These are phyloP conservation scores for Candida pseudoglaebosa DNA, from an alignment of 805 yeast species.

Conservation along the genomic window DNA sequence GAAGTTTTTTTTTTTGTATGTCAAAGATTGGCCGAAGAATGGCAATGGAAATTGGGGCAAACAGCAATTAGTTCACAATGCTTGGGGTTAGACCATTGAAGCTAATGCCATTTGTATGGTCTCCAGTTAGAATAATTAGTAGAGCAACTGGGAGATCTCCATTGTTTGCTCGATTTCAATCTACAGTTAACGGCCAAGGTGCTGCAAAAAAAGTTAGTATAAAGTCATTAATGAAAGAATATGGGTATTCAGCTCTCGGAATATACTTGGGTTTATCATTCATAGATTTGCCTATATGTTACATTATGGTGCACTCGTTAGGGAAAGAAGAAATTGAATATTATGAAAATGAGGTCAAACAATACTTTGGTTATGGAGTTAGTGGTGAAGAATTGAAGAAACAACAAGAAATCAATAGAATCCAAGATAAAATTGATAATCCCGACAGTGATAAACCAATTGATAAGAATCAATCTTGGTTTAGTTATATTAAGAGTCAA, in stretches of 20 bases:
- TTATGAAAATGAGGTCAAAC: slow-evolving; percentile 58
- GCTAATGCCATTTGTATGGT: slow-evolving; percentile 3
- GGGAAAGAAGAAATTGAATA: slow-evolving; percentile 80
- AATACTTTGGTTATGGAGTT: slow-evolving; percentile 59
- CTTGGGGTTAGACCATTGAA: slow-evolving; percentile 5
- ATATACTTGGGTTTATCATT: slow-evolving; percentile 71
- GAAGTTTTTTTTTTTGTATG: background rate
- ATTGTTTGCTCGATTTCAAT: slow-evolving; percentile 15
- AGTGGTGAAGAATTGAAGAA: slow-evolving; percentile 38
- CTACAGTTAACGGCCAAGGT: slow-evolving; percentile 11
- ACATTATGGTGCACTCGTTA: slow-evolving; percentile 72
- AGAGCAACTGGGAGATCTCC: slow-evolving; percentile 3
- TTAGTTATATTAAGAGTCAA: slow-evolving; percentile 23
- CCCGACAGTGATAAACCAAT: slow-evolving; percentile 16
- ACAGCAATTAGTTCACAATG: slow-evolving; percentile 1
- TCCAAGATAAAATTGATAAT: slow-evolving; percentile 22
- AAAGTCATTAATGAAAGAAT: slow-evolving; percentile 71
- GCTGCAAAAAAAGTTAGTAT: slow-evolving; percentile 39
- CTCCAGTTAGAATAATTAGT: slow-evolving; percentile 3
- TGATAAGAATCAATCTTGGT: slow-evolving; percentile 11
- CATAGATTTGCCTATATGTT: slow-evolving; percentile 82
- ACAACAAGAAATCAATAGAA: slow-evolving; percentile 31
- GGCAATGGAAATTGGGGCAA: background rate
- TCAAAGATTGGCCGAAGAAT: background rate
- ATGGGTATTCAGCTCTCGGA: slow-evolving; percentile 89